Conservation (phyloP, 768 basidiomycete genomes). For the Termitomyces sp. region DNA sequence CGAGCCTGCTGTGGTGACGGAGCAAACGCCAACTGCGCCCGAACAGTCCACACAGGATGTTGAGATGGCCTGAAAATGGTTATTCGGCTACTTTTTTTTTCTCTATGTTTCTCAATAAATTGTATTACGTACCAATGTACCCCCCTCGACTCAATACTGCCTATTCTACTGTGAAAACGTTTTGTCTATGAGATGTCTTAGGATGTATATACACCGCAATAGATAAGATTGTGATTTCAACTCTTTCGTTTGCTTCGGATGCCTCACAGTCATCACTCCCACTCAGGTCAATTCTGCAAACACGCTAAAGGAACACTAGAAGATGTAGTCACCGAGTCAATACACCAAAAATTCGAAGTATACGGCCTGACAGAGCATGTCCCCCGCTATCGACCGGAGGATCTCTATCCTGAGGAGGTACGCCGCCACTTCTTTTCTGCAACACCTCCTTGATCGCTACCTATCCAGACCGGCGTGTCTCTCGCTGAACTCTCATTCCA, state of each 20-base stretch:
- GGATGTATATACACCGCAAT: not conserved
- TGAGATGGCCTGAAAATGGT: slow-evolving; percentile 40
- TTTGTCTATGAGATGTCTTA: not conserved
- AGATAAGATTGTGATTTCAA: not conserved
- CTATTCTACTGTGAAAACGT: not conserved
- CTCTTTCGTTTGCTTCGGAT: slow-evolving; percentile 10
- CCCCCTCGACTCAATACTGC: not conserved
- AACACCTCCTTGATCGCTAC: not conserved
- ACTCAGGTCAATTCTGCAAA: slow-evolving; percentile 91
- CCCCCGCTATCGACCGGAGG: slow-evolving; percentile 73
- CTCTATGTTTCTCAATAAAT: not conserved
- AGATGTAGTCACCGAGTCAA: slow-evolving; percentile 77
- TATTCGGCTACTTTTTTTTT: not conserved
- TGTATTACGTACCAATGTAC: slow-evolving; percentile 6
- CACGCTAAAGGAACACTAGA: slow-evolving; percentile 81
- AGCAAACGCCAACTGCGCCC: slow-evolving; percentile 9
- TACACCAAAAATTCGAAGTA: slow-evolving; percentile 67
- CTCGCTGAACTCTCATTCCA: slow-evolving; percentile 48
- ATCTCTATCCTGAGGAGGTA: slow-evolving; percentile 97
- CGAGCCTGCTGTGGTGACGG: slow-evolving; percentile 17
- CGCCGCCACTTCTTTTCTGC: slow-evolving; percentile 9
- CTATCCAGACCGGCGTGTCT: slow-evolving; percentile 46
- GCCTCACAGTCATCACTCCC: slow-evolving; percentile 81
- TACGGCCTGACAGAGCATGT: slow-evolving; percentile 93
- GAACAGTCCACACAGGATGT: slow-evolving; percentile 35